Conservation (phyloP, 139 green algal species). For the Tetraselmis chui region DNA sequence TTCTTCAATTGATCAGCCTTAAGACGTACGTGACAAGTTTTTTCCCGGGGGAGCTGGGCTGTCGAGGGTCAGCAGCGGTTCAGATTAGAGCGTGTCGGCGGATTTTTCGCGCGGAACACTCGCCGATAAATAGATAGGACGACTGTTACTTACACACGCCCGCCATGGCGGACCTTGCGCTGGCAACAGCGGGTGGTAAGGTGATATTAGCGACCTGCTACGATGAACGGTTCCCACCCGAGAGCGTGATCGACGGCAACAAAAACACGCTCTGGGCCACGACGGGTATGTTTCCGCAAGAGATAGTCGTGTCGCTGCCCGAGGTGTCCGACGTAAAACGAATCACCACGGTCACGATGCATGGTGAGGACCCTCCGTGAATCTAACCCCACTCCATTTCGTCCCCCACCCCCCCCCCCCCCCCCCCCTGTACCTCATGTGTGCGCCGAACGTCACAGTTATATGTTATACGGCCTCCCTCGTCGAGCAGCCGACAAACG, state of each 20-base stretch:
- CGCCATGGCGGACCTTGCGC: neutral
- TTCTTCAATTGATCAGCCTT: too few relatives aligned
- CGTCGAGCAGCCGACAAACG: too few relatives aligned
- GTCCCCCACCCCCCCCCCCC: too few relatives aligned
- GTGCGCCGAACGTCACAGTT: neutral
- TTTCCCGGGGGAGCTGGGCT: too few relatives aligned
- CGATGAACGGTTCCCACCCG: constrained; percentile 7
- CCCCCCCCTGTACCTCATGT: neutral
- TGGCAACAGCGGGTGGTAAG: neutral
- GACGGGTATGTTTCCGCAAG: constrained; percentile 8
- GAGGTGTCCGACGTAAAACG: neutral
- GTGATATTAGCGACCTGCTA: constrained; percentile 7
- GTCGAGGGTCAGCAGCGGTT: too few relatives aligned
- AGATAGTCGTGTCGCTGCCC: constrained; percentile 5
- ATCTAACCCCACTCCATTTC: too few relatives aligned
- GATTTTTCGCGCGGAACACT: too few relatives aligned
- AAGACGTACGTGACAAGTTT: too few relatives aligned
- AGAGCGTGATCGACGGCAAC: constrained; percentile 4
- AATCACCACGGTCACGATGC: neutral
- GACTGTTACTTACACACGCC: too few relatives aligned
- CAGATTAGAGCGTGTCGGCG: too few relatives aligned
- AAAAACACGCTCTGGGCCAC: constrained; percentile 6
- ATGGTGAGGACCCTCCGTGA: neutral
- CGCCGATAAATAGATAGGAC: too few relatives aligned
- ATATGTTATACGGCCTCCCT: neutral